Conservation (phyloP, 495 filamentous ascomycete genomes). For the Hypoxylon rickii region DNA sequence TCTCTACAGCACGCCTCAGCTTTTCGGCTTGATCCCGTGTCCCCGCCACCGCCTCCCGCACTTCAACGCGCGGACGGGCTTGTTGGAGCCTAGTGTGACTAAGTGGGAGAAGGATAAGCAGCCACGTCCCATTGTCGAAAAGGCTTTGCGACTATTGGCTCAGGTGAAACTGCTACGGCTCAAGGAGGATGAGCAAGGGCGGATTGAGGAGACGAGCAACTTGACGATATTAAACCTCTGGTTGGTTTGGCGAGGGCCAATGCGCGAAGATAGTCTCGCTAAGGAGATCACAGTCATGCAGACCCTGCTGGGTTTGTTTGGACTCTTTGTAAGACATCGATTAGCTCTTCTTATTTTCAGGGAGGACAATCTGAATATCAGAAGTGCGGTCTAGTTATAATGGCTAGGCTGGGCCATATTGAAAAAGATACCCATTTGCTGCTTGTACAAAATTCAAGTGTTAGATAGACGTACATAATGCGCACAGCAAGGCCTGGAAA, state of each 20-base stretch:
- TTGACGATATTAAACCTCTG: slow-evolving; percentile 93
- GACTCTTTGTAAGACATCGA: slow-evolving; percentile 82
- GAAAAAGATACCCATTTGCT: slow-evolving; percentile 28
- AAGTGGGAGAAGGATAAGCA: slow-evolving; percentile 71
- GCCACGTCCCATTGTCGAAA: slow-evolving; percentile 63
- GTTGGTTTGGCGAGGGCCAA: slow-evolving; percentile 93
- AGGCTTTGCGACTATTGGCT: slow-evolving; percentile 66
- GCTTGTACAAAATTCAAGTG: slow-evolving; percentile 22
- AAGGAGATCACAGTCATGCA: slow-evolving; percentile 78
- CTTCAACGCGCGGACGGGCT: slow-evolving; percentile 80
- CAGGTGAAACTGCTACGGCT: slow-evolving; percentile 66
- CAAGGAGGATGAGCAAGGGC: slow-evolving; percentile 64
- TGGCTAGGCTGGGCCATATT: not conserved
- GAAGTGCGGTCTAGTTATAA: slow-evolving; percentile 26
- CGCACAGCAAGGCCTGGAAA: too few species aligned
- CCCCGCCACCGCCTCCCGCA: slow-evolving; percentile 88
- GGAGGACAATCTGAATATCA: slow-evolving; percentile 72
- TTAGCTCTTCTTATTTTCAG: slow-evolving; percentile 84
- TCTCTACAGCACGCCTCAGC: slow-evolving; percentile 85
- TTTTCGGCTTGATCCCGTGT: slow-evolving; percentile 87
- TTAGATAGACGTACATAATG: too few species aligned
- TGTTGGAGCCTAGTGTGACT: slow-evolving; percentile 83
- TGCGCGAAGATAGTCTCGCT: slow-evolving; percentile 83
- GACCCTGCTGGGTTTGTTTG: slow-evolving; percentile 70
- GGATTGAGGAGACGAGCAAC: slow-evolving; percentile 82